Evolutionary conservation across 176 grass and related monocot species (phyloP).

Genomic region (Juncus inflexus): DNA sequence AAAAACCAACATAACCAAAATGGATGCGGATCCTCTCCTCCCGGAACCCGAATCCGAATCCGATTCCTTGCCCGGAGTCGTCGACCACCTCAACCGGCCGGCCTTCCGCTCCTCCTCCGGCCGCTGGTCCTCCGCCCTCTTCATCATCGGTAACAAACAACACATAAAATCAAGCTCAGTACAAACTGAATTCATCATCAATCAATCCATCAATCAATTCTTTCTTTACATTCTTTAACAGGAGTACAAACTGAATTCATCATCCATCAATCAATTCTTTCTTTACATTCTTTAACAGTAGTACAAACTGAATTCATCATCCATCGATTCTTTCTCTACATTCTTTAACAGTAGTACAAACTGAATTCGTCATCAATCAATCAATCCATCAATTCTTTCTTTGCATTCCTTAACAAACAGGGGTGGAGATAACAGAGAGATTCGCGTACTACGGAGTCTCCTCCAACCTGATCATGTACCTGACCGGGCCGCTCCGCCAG

Average conservation of each 20-base stretch:
- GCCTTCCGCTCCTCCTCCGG: slow-evolving; percentile 27
- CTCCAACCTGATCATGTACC: slow-evolving; percentile 61
- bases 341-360: background rate
- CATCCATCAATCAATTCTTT: background rate
- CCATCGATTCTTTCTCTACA: background rate
- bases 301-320: background rate
- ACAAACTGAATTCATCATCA: no score
- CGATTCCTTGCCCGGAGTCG: slow-evolving; percentile 19
- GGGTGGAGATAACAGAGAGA: slow-evolving; percentile 57
- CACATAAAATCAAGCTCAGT: no score
- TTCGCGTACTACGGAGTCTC: slow-evolving; percentile 47
- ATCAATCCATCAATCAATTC: no score
- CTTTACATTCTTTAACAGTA: background rate
- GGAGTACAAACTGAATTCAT: background rate
- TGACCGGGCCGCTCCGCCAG: slow-evolving; percentile 56
- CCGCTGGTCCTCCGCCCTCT: slow-evolving; percentile 59
- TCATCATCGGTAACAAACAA: slow-evolving; percentile 41
- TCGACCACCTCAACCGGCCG: slow-evolving; percentile 14
- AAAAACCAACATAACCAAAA: background rate
- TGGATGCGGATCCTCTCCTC: slow-evolving; percentile 22
- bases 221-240: background rate
- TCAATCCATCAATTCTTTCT: background rate
- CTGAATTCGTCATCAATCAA: background rate
- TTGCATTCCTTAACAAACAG: slow-evolving; percentile 9
- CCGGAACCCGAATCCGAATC: no score